Evolutionary conservation across 2,329 filamentous ascomycete genomes (phyloP).

Genomic region (Cladosporium phlei): DNA sequence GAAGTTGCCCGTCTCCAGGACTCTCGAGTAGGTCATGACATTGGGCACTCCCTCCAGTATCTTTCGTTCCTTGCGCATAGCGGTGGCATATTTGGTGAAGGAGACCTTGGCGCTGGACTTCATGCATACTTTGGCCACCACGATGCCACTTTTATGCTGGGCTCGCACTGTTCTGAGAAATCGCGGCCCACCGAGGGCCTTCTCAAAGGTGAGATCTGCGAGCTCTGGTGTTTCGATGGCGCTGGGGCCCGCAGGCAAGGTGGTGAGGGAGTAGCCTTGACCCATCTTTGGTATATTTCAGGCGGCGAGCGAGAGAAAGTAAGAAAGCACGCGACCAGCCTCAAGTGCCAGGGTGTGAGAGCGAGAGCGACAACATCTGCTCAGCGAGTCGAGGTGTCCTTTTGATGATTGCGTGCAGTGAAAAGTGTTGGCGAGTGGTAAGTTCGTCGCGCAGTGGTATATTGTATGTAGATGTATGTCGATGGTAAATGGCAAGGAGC

Average conservation of each 20-base stretch:
- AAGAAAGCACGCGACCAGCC: background rate
- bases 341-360: background rate
- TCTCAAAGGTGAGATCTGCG: constrained; percentile 84
- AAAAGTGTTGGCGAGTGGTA: no score
- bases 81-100: constrained; percentile 71
- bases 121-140: constrained; percentile 89
- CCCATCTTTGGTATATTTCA: constrained; percentile 60
- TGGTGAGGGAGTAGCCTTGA: constrained; percentile 91
- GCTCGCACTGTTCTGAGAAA: constrained; percentile 97
- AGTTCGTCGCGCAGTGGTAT: constrained; percentile 2
- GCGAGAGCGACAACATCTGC: background rate
- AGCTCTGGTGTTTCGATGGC: constrained; percentile 93
- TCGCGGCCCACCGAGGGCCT: constrained; percentile 80
- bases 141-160: constrained; percentile 81
- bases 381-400: no score
- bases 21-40: constrained; percentile 80
- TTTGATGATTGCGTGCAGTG: no score
- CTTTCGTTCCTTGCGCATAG: constrained; percentile 78
- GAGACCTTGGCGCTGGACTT: constrained; percentile 76
- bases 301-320: background rate
- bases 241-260: constrained; percentile 83
- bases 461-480: background rate
- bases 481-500: background rate
- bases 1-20: constrained; percentile 85
- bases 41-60: constrained; percentile 80